Conservation (phyloP, 257 asterid genomes). For the Plantago elongata region DNA sequence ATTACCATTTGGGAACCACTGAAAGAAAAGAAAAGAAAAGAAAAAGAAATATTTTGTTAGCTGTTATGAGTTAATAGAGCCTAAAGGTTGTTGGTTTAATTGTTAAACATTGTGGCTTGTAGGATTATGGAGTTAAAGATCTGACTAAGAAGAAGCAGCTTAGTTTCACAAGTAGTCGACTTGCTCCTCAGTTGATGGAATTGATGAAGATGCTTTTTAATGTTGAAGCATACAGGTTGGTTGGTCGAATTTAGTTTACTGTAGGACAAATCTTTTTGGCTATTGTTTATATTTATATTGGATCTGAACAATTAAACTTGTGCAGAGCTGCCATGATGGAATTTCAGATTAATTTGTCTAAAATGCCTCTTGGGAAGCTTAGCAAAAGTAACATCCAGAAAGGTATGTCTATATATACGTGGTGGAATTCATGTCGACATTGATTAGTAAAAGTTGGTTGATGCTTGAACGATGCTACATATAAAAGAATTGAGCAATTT, state of each 20-base stretch:
- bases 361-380: conserved; percentile 98
- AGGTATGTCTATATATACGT: conserved; percentile 37
- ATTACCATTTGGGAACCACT: too few species aligned
- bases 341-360: conserved; percentile 92
- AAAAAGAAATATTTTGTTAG: not conserved
- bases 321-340: conserved; percentile 99
- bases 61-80: conserved; percentile 2
- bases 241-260: conserved; percentile 13
- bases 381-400: conserved; percentile 86
- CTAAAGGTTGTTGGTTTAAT: conserved; percentile 21
- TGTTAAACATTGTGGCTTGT: conserved; percentile 17
- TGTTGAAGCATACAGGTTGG: conserved; percentile 89
- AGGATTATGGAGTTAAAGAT: conserved; percentile 92
- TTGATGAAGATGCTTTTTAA: conserved; percentile 91
- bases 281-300: conserved; percentile 19
- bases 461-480: not conserved
- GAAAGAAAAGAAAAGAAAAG: too few species aligned
- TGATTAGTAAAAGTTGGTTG: conserved; percentile 15
- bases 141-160: conserved; percentile 51
- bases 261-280: conserved; percentile 4
- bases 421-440: conserved; percentile 5
- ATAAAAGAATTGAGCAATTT: not conserved
- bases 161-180: conserved; percentile 50
- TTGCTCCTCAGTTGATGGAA: conserved; percentile 69
- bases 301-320: conserved; percentile 16